These are phyloP conservation scores for Cladosporium sp. DNA, from an alignment of 2,329 filamentous ascomycete species.

Conservation along the genomic window DNA sequence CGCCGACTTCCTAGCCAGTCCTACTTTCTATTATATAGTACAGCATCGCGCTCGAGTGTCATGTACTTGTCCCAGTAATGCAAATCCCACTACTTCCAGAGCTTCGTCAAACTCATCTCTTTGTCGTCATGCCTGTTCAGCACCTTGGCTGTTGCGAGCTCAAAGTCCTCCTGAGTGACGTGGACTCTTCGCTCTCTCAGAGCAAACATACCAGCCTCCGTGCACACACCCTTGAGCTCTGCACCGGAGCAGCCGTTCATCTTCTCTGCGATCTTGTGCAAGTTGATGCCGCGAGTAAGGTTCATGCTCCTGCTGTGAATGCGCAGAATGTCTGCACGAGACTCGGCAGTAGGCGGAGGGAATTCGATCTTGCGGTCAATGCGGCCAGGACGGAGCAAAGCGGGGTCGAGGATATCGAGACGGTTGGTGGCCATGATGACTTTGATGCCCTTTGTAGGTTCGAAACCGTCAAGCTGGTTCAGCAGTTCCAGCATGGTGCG, in stretches of 20 bases:
- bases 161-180: conserved; percentile 98
- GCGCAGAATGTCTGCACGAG: conserved; percentile 91
- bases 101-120: conserved; percentile 83
- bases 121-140: conserved; percentile 99
- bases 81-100: conserved; percentile 64
- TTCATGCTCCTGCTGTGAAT: conserved; percentile 99
- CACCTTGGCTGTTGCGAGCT: conserved; percentile 96
- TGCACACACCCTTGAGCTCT: conserved; percentile 97
- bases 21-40: conserved; percentile 4
- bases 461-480: conserved; percentile 97
- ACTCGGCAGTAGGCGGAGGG: conserved; percentile 92
- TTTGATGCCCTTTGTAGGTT: conserved; percentile 98
- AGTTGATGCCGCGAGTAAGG: conserved; percentile 91
- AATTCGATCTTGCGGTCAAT: conserved; percentile 99
- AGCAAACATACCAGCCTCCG: conserved; percentile 97
- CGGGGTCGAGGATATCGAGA: conserved; percentile 90
- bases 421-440: conserved; percentile 99
- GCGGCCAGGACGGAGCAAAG: conserved; percentile 85
- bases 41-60: not conserved
- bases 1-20: not conserved
- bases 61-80: not conserved
- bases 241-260: conserved; percentile 99
- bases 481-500: conserved; percentile 98
- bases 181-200: conserved; percentile 92
- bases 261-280: conserved; percentile 98